phyloP scores from a whole-genome alignment of 1,284 basidiomycete genomes.

The Cryptococcus sp. region DNA sequence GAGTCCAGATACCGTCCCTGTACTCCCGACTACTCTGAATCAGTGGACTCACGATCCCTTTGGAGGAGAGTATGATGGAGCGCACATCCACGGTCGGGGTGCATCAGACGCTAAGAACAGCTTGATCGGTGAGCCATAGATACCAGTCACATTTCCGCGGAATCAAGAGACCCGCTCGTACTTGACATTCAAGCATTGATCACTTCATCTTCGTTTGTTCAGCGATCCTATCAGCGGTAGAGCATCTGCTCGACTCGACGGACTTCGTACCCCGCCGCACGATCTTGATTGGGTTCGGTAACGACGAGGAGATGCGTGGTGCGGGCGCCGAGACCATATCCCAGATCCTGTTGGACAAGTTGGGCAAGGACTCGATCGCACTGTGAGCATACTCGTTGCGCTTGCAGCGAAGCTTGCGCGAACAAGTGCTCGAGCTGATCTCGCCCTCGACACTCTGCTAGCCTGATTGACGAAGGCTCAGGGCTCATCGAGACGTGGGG shows the following conservation, averaged over 20 bases:
- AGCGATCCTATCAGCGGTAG: constrained; percentile 60
- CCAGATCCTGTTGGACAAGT: constrained; percentile 47
- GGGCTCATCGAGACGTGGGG: constrained; percentile 49
- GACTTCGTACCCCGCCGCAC: constrained; percentile 56
- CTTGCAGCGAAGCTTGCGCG: not conserved
- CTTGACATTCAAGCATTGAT: not conserved
- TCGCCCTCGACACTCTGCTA: not conserved
- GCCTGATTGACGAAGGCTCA: constrained; percentile 56
- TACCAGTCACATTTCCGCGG: no score
- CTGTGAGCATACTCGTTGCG: constrained; percentile 23
- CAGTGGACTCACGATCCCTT: constrained; percentile 65
- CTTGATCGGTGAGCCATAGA: constrained; percentile 52
- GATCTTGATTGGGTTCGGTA: constrained; percentile 57
- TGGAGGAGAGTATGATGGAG: constrained; percentile 65
- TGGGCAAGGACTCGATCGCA: constrained; percentile 52
- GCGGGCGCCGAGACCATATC: constrained; percentile 51
- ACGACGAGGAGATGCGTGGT: constrained; percentile 59
- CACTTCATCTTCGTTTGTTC: not conserved
- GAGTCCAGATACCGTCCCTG: constrained; percentile 60
- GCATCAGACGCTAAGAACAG: constrained; percentile 63
- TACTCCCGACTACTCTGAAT: constrained; percentile 59
- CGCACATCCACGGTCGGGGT: constrained; percentile 62
- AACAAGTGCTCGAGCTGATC: not conserved
- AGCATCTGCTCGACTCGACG: constrained; percentile 57
- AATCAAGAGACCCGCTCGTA: not conserved